phyloP scores from a whole-genome alignment of 257 asterid species.

The Pogostemon cablin region DNA sequence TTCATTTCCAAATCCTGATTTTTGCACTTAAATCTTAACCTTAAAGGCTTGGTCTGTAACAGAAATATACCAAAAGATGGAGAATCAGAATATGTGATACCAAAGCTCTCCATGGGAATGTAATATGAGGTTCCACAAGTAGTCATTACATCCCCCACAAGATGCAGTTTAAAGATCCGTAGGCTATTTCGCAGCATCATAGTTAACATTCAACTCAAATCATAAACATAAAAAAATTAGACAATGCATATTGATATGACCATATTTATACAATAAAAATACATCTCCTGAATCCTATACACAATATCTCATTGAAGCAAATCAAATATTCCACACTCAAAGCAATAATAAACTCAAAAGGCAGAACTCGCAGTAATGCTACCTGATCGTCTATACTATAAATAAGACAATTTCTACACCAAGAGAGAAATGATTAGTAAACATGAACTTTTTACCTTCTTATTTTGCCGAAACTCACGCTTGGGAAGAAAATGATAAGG shows the following conservation, averaged over 20 bases:
- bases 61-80: not conserved
- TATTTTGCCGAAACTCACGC: slow-evolving; percentile 71
- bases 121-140: not conserved
- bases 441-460: slow-evolving; percentile 53
- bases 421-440: not conserved
- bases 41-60: slow-evolving; percentile 58
- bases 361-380: not conserved
- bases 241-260: too few species aligned
- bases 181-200: slow-evolving; percentile 21
- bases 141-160: not conserved
- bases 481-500: slow-evolving; percentile 92
- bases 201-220: not conserved
- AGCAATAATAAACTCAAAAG: not conserved
- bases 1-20: slow-evolving; percentile 39
- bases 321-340: slow-evolving; percentile 12
- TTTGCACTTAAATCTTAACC: slow-evolving; percentile 71
- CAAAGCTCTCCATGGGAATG: not conserved
- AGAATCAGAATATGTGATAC: slow-evolving; percentile 8
- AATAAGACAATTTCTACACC: not conserved
- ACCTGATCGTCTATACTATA: slow-evolving; percentile 12
- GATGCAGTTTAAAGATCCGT: not conserved
- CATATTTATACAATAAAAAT: too few species aligned
- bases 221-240: not conserved
- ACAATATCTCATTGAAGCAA: not conserved
- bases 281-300: not conserved